Evolutionary conservation across 805 yeast genomes (phyloP), one percentile per base, ranked within the genome.

Genomic region (Wickerhamomyces subpelliculosus): DNA sequence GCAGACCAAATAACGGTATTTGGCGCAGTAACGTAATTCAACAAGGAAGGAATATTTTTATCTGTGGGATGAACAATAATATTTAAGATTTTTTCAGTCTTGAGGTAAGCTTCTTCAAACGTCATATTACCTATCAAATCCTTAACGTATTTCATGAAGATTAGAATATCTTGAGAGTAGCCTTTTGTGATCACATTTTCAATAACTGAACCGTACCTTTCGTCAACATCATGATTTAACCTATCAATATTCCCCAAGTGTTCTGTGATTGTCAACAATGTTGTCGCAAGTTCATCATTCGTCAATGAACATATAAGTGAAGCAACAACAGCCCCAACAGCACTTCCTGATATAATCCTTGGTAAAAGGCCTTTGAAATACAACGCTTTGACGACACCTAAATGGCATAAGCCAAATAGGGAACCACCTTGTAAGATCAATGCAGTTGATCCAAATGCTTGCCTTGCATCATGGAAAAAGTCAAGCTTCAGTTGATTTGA

Each of bases 361-460:
- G 98, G 98, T 36, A 93, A 65, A 27, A 89, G 62, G 1, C 84
- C 81, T 45, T 82, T 78, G 46, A 73, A 72, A 43, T 81, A 74
- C n/a, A 93, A 65, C 0, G 93, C 90, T 45, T 83, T 82, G 8
- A 90, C 84, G 1, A 89, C 96, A 2, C 98, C 98, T 26, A 93
- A 56, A 58, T 93, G 98, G 51, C 95, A 89, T 44, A 93, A 64
- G 0, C 98, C 97, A 63, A 90, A 93, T 18, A 93, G 63, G 0
- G 97, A 84, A 2, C 98, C 97, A 22, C 98, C 98, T 60, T 93
- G 97, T 20, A 93, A 65, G 27, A 90, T 75, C 40, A 93, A 66
- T 0, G 97, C 97, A 0, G 97, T 87, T 34, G 86, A 75, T 0
- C 98, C 98, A 57, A 84, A 75, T 0, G 95, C 80, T 56, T 87